These are phyloP conservation scores for Gyromitra esculenta DNA, from an alignment of 2,329 filamentous ascomycete species.

Conservation along the genomic window DNA sequence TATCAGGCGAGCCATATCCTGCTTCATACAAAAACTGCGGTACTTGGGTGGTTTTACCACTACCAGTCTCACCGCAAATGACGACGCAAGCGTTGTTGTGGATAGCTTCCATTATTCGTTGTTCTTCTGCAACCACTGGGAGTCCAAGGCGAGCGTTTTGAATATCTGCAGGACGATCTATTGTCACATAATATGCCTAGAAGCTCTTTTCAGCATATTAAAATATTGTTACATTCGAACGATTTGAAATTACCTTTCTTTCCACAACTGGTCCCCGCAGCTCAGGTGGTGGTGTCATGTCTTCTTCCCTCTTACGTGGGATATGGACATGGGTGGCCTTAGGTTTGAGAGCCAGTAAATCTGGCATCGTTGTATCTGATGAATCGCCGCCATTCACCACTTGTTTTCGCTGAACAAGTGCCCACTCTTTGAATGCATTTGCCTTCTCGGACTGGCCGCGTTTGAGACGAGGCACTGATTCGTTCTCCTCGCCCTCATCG, in stretches of 20 bases:
- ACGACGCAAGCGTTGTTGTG: constrained; percentile 90
- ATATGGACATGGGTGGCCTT: constrained; percentile 13
- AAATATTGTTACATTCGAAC: background rate
- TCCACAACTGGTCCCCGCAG: constrained; percentile 32
- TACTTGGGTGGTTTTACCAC: constrained; percentile 96
- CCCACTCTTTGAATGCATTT: constrained; percentile 93
- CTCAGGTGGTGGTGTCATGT: constrained; percentile 53
- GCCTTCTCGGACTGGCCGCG: constrained; percentile 62
- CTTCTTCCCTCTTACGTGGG: constrained; percentile 43
- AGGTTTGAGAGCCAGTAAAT: constrained; percentile 34
- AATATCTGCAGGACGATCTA: constrained; percentile 72
- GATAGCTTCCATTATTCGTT: constrained; percentile 97
- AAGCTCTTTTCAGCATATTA: constrained; percentile 2
- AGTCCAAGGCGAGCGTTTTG: constrained; percentile 81
- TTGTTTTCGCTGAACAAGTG: constrained; percentile 83
- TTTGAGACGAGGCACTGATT: constrained; percentile 54
- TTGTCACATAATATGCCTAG: constrained; percentile 59
- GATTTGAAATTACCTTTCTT: constrained; percentile 33
- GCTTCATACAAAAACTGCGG: constrained; percentile 96
- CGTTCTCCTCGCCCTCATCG: constrained; percentile 57
- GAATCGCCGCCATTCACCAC: constrained; percentile 69
- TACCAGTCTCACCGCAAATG: constrained; percentile 93
- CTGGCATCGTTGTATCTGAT: constrained; percentile 41
- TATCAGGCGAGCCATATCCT: constrained; percentile 81
- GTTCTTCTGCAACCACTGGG: constrained; percentile 92